phyloP scores from a whole-genome alignment of 768 basidiomycete species.

The Lactarius hatsudake region DNA sequence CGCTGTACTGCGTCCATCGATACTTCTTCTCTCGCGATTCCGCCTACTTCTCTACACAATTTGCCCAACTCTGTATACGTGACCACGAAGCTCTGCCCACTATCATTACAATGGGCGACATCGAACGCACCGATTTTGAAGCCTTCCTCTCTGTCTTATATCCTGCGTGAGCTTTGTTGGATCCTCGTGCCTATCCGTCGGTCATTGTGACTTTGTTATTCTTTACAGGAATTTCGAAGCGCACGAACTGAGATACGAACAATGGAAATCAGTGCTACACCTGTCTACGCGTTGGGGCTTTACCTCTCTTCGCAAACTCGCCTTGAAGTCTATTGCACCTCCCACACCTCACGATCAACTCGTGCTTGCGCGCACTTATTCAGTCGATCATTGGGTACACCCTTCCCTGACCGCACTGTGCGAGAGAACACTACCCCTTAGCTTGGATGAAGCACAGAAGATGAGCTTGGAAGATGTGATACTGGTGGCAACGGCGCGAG shows the following conservation, averaged over 20 bases:
- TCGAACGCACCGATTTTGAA: conserved; percentile 20
- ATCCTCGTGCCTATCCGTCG: background rate
- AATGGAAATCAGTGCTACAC: conserved; percentile 34
- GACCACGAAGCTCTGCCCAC: background rate
- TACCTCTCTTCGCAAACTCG: conserved; percentile 31
- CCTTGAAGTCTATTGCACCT: conserved; percentile 18
- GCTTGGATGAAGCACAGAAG: conserved; percentile 13
- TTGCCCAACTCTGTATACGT: background rate
- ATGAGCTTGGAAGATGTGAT: conserved; percentile 21
- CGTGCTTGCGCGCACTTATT: conserved; percentile 25
- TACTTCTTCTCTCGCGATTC: conserved; percentile 24
- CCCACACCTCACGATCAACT: conserved; percentile 21
- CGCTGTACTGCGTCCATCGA: conserved; percentile 16
- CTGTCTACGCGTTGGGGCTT: conserved; percentile 34
- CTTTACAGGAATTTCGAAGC: conserved; percentile 20
- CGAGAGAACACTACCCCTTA: conserved; percentile 13
- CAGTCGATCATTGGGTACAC: conserved; percentile 19
- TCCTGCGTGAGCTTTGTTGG: background rate
- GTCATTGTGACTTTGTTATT: background rate
- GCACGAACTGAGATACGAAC: conserved; percentile 23
- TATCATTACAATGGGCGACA: background rate
- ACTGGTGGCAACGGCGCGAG: conserved; percentile 21
- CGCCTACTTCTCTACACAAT: conserved; percentile 11
- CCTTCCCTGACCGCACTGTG: conserved; percentile 22
- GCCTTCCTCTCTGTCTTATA: conserved; percentile 4